phyloP scores from a whole-genome alignment of 352 stramenopile species.

The Phytophthora multivora region DNA sequence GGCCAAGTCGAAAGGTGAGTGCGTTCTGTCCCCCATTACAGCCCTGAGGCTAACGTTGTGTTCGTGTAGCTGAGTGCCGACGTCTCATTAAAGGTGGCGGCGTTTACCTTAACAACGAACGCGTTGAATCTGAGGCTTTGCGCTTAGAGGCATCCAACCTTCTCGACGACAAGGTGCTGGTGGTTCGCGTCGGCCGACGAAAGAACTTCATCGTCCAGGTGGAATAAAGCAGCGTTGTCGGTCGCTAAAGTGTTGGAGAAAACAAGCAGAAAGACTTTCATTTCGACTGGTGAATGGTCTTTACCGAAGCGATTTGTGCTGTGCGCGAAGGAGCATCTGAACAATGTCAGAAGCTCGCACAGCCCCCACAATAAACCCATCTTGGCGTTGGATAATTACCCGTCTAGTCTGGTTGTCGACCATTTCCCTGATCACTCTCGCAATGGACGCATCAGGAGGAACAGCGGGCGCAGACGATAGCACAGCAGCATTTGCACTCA shows the following conservation, averaged over 20 bases:
- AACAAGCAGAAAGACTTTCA: too few relatives aligned
- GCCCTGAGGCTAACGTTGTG: slow-evolving; percentile 14
- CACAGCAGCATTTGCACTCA: slow-evolving; percentile 19
- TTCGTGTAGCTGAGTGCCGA: slow-evolving; percentile 87
- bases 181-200: slow-evolving; percentile 73
- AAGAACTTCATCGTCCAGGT: slow-evolving; percentile 86
- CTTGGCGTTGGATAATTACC: slow-evolving; percentile 35
- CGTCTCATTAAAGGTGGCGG: slow-evolving; percentile 96
- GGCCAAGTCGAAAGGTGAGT: slow-evolving; percentile 88
- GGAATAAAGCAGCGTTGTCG: slow-evolving; percentile 23
- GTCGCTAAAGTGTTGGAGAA: too few relatives aligned
- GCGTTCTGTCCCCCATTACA: not conserved
- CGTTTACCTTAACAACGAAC: slow-evolving; percentile 93
- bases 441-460: slow-evolving; percentile 44
- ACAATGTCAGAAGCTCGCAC: slow-evolving; percentile 62
- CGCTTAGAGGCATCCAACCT: slow-evolving; percentile 48
- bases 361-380: slow-evolving; percentile 32
- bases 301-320: slow-evolving; percentile 38
- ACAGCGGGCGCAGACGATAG: slow-evolving; percentile 26
- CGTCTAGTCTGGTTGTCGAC: slow-evolving; percentile 35
- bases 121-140: slow-evolving; percentile 58
- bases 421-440: slow-evolving; percentile 53
- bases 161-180: slow-evolving; percentile 66
- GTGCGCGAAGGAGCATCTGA: slow-evolving; percentile 52
- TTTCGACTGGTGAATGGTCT: not conserved